These are phyloP conservation scores for Diplodia corticola DNA, from an alignment of 2,329 filamentous ascomycete species.

Conservation along the genomic window DNA sequence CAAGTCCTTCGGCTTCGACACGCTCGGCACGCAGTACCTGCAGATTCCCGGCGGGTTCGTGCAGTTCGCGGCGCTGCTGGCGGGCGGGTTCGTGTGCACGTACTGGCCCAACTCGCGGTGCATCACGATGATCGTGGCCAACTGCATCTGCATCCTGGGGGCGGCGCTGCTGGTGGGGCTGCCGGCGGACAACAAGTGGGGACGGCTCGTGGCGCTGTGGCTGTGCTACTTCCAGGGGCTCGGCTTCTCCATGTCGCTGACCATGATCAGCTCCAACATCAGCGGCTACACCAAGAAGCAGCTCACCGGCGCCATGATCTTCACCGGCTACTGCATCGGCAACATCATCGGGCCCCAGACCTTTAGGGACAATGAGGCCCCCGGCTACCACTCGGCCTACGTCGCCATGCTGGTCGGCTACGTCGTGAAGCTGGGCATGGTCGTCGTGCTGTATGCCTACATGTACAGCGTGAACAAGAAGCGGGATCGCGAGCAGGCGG, in stretches of 20 bases:
- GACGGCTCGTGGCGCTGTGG: conserved; percentile 58
- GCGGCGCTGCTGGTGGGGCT: conserved; percentile 55
- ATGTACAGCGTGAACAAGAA: conserved; percentile 58
- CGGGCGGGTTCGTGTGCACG: conserved; percentile 53
- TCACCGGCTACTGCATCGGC: conserved; percentile 56
- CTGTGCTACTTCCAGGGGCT: conserved; percentile 57
- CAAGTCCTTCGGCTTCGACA: conserved; percentile 77
- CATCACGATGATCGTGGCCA: conserved; percentile 58
- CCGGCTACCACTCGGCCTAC: conserved; percentile 52
- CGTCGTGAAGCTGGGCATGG: conserved; percentile 52
- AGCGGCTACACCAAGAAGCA: conserved; percentile 59
- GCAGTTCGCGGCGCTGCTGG: conserved; percentile 55
- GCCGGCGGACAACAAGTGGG: conserved; percentile 56
- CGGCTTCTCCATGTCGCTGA: conserved; percentile 56
- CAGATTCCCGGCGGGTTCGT: conserved; percentile 62
- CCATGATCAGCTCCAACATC: conserved; percentile 55
- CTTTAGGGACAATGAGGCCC: conserved; percentile 52
- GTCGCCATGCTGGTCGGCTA: conserved; percentile 61
- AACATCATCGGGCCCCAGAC: conserved; percentile 59
- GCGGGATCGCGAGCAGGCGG: conserved; percentile 50
- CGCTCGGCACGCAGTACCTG: conserved; percentile 74
- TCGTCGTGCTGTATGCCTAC: conserved; percentile 55
- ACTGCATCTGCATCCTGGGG: conserved; percentile 57
- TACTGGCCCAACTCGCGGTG: conserved; percentile 56
- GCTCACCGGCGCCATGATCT: conserved; percentile 52